Conservation (phyloP, 345 rosid species). For the Brassica napus region DNA sequence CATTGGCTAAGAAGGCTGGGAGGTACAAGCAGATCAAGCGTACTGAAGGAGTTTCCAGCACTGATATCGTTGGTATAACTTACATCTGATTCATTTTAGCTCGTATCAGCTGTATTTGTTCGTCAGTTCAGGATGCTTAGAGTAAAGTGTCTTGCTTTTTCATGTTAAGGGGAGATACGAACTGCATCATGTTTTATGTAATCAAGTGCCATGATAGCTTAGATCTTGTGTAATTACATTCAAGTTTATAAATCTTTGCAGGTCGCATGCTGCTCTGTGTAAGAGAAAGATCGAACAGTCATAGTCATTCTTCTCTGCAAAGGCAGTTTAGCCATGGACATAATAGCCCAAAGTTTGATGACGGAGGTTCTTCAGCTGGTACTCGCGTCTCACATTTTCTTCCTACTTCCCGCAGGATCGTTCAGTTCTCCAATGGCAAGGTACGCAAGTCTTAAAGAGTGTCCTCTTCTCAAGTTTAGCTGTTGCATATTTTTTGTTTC, state of each 20-base stretch:
- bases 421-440: background rate
- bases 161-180: no score
- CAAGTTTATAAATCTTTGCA: background rate
- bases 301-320: background rate
- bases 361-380: background rate
- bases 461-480: background rate
- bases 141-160: no score
- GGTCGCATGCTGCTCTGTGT: background rate
- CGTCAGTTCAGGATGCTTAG: no score
- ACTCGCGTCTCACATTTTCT: background rate
- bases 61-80: conserved; percentile 89
- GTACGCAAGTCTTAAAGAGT: background rate
- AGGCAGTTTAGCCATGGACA: background rate
- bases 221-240: background rate
- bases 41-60: conserved; percentile 98
- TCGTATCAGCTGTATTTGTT: background rate
- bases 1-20: conserved; percentile 79
- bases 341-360: background rate
- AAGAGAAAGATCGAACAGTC: background rate
- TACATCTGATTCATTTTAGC: background rate
- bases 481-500: background rate
- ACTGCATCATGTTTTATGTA: background rate
- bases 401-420: background rate
- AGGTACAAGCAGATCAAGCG: conserved; percentile 97
- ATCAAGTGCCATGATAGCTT: background rate